Evolutionary conservation across 371 early-diverging fungal genomes (phyloP), one percentile per base, ranked within the genome.

Genomic region (Mortierella sp.): DNA sequence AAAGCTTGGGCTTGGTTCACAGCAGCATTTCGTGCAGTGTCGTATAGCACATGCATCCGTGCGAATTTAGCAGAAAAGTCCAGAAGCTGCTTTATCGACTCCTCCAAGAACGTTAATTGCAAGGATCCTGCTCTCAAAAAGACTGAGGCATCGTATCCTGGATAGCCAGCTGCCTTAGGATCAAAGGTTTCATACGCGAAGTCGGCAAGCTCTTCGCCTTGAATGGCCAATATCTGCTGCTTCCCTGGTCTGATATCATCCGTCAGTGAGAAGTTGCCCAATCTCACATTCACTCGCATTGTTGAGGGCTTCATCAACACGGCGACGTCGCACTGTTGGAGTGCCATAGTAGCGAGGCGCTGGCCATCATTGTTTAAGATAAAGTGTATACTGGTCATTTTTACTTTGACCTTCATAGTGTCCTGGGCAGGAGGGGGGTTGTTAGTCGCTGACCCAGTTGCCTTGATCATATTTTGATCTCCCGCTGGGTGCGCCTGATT

Each of bases 151-250:
- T 99, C 96, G 75, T 96, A 97, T 1, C 97, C 97, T 0, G 97
- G 96, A 67, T 94, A 94, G 22, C 65, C 69, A 13, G 84, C n/a
- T 1, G 76, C 58, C 21, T 76, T 67, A 3, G 66, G 63, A 41
- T 84, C 83, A 83, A 88, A 96, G 0, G 96, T 96, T 70, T 96
- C 94, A 81, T 94, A 97, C 4, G 87, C 86, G 62, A 99, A 92
- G 70, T 95, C 94, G 9, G 96, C 96, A 21, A 96, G 85, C 63
- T 97, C 94, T 47, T 95, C 93, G 8, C 97, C 97, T 78, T 96
- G 95, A 66, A 98, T 95, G 0, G 90, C 89, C 40, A 98, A 79
- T 13, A 97, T 86, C 65, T 93, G 85, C 41, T 87, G 85, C 43
- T 77, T 76, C 33, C 67, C 53, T 32, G 84, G 78, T 55, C 72